Base-by-base conservation (phyloP, 2,329 filamentous ascomycete genomes). In the Amauroascus verrucosus region DNA sequence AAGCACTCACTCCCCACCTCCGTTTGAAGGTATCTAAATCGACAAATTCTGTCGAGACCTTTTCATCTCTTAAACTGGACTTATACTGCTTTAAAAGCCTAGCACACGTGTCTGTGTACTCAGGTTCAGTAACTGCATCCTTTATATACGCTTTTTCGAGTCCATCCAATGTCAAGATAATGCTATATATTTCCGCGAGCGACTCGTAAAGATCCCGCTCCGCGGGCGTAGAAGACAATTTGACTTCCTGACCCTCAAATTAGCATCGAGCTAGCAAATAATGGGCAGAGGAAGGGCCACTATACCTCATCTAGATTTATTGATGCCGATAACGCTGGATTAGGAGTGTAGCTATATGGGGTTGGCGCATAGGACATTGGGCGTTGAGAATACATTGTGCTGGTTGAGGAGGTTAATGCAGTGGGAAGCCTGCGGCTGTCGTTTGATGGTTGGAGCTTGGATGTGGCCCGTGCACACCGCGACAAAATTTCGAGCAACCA, bases 51-150 rank as follows among this genome's bases (percentile, higher is more conserved):
- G 77, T 81, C n/a, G 85, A 80, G n/a, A 98, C 93, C 1, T 80
- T 85, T 61, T 97, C 91, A 66, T 97, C 88, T 28, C 86, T 84
- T 28, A 98, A 74, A 57, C 95, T 89, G 54, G 89, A 94, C 70
- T 91, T 95, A 76, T 98, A 98, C 73, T 98, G 93, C 71, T 95
- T 94, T 62, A 98, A 72, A 56, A 95, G 80, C 37, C 93, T 82
- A 65, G 90, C 87, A 75, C 94, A 98, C 60, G 93, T 95, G 66
- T 97, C 93, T 1, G 90, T 95, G 69, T 98, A 98, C 64, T 96
- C 91, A 50, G 79, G 78, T 70, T 97, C 93, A 5, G 86, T 81
- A 48, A 98, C 85, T 20, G 89, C 91, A 75, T 98, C 93, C 65
- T 95, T 94, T 37, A 98, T 80, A 65, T 95, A 98, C 0, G 91